These are phyloP conservation scores for Magnusiomyces clavatus DNA, from an alignment of 1,139 yeast genomes.

Conservation along the genomic window DNA sequence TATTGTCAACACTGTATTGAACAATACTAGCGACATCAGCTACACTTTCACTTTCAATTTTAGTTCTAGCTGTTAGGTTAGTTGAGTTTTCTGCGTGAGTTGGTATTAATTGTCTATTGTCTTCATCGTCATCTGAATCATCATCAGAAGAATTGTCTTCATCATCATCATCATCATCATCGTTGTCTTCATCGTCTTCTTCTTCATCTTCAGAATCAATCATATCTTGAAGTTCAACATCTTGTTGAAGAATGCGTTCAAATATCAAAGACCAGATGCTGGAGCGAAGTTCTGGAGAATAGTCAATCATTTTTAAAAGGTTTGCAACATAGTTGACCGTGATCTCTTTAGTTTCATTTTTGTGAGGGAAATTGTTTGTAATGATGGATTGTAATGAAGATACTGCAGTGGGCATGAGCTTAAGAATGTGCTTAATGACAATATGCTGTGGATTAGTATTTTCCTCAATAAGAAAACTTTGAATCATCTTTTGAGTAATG, in stretches of 20 bases:
- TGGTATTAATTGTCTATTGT: not conserved
- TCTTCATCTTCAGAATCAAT: constrained; percentile 80
- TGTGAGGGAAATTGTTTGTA: constrained; percentile 66
- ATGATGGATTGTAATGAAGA: constrained; percentile 54
- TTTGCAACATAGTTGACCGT: constrained; percentile 61
- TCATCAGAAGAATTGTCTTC: constrained; percentile 31
- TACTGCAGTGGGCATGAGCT: constrained; percentile 74
- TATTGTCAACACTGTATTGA: not conserved
- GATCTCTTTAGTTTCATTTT: constrained; percentile 48
- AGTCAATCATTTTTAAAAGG: constrained; percentile 48
- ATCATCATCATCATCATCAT: constrained; percentile 38
- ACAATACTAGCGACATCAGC: not conserved
- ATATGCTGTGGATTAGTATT: constrained; percentile 55
- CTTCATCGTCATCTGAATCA: constrained; percentile 12
- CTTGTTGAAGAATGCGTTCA: constrained; percentile 76
- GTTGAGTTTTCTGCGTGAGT: not conserved
- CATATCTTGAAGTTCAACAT: constrained; percentile 89
- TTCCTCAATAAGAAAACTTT: constrained; percentile 42
- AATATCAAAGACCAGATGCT: constrained; percentile 74
- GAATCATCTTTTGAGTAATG: constrained; percentile 58
- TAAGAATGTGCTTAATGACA: constrained; percentile 53
- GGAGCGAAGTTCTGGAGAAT: constrained; percentile 62
- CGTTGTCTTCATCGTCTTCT: constrained; percentile 53
- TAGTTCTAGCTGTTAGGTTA: no score
- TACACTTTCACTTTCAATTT: not conserved